Conservation (phyloP, 2,329 filamentous ascomycete genomes). For the Conoideocrella luteorostrata region DNA sequence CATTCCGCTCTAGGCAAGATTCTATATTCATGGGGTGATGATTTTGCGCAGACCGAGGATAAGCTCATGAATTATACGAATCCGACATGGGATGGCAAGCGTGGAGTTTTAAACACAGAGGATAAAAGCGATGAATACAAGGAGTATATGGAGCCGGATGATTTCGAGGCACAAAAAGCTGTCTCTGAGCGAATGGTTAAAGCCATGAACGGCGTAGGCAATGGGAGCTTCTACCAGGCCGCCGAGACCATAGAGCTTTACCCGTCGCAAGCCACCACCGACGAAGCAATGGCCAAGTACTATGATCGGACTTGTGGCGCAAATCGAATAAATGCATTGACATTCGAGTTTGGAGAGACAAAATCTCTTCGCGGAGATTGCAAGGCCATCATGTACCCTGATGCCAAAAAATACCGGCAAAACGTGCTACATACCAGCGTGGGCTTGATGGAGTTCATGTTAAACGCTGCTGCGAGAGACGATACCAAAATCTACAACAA, state of each 20-base stretch:
- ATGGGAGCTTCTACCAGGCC: conserved; percentile 32
- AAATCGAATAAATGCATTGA: conserved; percentile 35
- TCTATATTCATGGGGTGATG: conserved; percentile 52
- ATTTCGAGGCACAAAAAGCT: conserved; percentile 26
- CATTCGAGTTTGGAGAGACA: conserved; percentile 42
- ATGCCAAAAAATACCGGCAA: conserved; percentile 31
- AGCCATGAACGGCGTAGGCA: conserved; percentile 33
- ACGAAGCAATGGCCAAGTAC: conserved; percentile 41
- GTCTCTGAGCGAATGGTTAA: conserved; percentile 27
- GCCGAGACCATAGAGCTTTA: too few relatives aligned
- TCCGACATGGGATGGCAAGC: conserved; percentile 41
- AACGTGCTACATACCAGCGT: conserved; percentile 38
- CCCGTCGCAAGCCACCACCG: too few relatives aligned
- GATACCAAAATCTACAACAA: too few relatives aligned
- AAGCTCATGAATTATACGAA: conserved; percentile 46
- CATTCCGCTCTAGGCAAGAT: conserved; percentile 48
- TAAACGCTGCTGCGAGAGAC: conserved; percentile 14
- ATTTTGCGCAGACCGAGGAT: conserved; percentile 41
- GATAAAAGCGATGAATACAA: conserved; percentile 38
- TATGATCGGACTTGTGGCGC: conserved; percentile 25
- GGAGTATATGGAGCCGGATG: conserved; percentile 36
- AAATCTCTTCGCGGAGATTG: too few relatives aligned
- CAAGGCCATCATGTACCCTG: conserved; percentile 43
- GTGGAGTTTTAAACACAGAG: too few relatives aligned
- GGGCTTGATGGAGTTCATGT: conserved; percentile 41